These are phyloP conservation scores for Cerrena zonata DNA, from an alignment of 1,284 basidiomycete genomes.

Conservation along the genomic window DNA sequence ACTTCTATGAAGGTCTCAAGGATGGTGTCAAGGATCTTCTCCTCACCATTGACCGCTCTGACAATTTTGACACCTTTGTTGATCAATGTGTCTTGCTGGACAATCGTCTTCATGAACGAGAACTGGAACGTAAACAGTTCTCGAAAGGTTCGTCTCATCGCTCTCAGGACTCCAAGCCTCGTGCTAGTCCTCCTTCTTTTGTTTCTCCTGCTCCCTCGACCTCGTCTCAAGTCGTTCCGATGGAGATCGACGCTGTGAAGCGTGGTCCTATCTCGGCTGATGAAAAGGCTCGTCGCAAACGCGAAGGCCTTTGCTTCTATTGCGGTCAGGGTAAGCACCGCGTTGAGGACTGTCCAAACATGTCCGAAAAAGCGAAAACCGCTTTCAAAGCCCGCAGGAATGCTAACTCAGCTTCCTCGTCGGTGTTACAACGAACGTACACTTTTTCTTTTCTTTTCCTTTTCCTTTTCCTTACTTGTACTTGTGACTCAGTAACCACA, in stretches of 20 bases:
- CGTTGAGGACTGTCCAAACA: neutral
- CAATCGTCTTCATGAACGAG: neutral
- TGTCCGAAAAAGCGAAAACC: neutral
- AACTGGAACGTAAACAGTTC: neutral
- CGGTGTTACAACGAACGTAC: no score
- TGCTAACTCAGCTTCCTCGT: no score
- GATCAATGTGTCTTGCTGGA: neutral
- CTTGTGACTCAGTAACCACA: no score
- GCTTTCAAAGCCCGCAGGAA: no score
- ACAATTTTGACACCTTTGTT: neutral
- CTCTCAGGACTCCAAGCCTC: neutral
- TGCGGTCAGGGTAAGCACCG: neutral
- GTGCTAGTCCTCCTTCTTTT: neutral
- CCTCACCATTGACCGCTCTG: no score
- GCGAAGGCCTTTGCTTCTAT: no score
- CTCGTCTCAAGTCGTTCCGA: neutral
- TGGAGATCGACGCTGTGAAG: slow-evolving; percentile 1
- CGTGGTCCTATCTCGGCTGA: neutral
- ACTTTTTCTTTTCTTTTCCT: no score
- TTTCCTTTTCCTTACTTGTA: no score
- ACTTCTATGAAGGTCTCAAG: neutral
- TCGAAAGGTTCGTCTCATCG: neutral
- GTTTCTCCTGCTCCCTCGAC: neutral
- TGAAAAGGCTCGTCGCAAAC: neutral
- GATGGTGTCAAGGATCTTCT: neutral